Percentiles rank a stretch among this genome's conserved stretches.
Evolutionary conservation across 2,329 filamentous ascomycete species (phyloP).

Genomic region (Xylariaceae sp.): DNA sequence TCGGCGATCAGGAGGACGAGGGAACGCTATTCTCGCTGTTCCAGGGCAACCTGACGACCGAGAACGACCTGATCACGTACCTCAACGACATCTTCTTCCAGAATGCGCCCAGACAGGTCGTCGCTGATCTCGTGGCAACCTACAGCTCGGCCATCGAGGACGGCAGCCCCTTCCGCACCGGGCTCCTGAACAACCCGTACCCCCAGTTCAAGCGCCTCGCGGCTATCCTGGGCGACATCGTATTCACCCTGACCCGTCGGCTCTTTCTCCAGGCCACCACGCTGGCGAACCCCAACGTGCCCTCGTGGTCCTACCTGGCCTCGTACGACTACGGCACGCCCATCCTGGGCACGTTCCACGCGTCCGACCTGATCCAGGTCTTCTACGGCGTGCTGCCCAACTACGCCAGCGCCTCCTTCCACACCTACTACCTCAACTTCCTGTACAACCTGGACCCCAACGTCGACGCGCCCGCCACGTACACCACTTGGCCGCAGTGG

Average conservation of each 20-base stretch:
- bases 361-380: slow-evolving; percentile 60
- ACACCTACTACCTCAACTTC: slow-evolving; percentile 69
- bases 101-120: slow-evolving; percentile 42
- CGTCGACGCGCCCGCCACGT: slow-evolving; percentile 35
- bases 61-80: slow-evolving; percentile 55
- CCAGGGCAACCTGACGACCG: slow-evolving; percentile 62
- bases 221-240: slow-evolving; percentile 68
- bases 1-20: slow-evolving; percentile 76
- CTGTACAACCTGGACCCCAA: slow-evolving; percentile 68
- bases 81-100: slow-evolving; percentile 52
- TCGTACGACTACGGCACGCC: slow-evolving; percentile 68
- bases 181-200: slow-evolving; percentile 63
- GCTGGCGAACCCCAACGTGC: slow-evolving; percentile 49
- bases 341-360: slow-evolving; percentile 72
- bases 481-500: slow-evolving; percentile 39
- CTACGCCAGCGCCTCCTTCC: slow-evolving; percentile 53
- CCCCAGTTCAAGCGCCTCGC: slow-evolving; percentile 73
- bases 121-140: slow-evolving; percentile 53
- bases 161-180: slow-evolving; percentile 69
- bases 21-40: slow-evolving; percentile 69
- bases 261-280: slow-evolving; percentile 49
- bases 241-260: slow-evolving; percentile 68
- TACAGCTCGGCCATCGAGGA: slow-evolving; percentile 53
- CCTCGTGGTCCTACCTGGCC: slow-evolving; percentile 68
- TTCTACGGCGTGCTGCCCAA: slow-evolving; percentile 62